phyloP scores from a whole-genome alignment of 106 monocot genomes.

The Hemerocallis citrina region DNA sequence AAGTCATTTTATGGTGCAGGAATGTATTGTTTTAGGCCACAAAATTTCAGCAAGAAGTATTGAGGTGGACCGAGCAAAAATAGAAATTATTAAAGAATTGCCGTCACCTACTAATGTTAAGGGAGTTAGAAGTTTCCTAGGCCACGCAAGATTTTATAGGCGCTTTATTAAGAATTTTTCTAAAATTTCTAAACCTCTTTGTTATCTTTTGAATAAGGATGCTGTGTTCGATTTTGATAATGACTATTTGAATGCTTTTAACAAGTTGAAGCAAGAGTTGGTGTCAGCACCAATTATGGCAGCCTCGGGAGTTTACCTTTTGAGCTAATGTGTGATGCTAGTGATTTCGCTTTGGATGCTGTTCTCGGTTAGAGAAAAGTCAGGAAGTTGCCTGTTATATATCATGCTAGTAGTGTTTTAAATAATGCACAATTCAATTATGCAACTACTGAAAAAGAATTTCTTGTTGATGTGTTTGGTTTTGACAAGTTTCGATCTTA shows the following conservation, averaged over 20 bases:
- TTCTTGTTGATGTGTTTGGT: not conserved
- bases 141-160: conserved; percentile 17
- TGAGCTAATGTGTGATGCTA: conserved; percentile 31
- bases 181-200: too few relatives aligned
- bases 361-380: conserved; percentile 15
- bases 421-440: conserved; percentile 6
- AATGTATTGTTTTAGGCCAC: conserved; percentile 4
- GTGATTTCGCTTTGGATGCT: conserved; percentile 11
- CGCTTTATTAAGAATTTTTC: conserved; percentile 18
- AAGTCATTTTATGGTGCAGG: conserved; percentile 15
- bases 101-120: not conserved
- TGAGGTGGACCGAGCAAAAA: conserved; percentile 1
- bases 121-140: too few relatives aligned
- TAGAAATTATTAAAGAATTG: not conserved
- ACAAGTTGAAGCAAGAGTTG: too few relatives aligned
- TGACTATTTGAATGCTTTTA: conserved; percentile 1
- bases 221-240: conserved; percentile 3
- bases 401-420: conserved; percentile 9
- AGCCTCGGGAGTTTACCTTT: conserved; percentile 8
- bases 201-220: conserved; percentile 11
- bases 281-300: not conserved
- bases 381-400: not conserved
- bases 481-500: too few relatives aligned
- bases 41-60: conserved; percentile 8
- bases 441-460: conserved; percentile 9